A percentile compares a stretch with the other conserved stretches of the same genome.
Conservation (phyloP, 108 stramenopile species). For the Aurantiochytrium sp. region DNA sequence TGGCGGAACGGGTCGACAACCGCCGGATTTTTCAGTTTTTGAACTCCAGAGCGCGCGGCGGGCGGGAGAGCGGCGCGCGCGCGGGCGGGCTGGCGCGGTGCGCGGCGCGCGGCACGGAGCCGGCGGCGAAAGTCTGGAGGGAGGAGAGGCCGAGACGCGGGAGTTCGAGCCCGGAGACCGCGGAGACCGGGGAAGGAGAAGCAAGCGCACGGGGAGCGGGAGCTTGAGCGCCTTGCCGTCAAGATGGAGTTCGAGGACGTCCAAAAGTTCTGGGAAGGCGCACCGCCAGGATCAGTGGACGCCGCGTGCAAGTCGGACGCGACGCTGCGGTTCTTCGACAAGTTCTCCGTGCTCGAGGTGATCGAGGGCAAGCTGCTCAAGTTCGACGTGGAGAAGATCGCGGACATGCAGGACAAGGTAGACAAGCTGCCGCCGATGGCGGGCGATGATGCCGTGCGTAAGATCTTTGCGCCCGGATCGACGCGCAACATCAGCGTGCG, state of each 20-base stretch:
- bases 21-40: no score
- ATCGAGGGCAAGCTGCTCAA: slow-evolving; percentile 29
- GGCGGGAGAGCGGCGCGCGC: no score
- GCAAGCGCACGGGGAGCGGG: no score
- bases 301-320: not conserved
- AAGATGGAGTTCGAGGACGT: slow-evolving; percentile 21
- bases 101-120: no score
- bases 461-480: not conserved
- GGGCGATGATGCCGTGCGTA: not conserved
- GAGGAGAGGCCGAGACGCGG: no score
- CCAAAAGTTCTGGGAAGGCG: slow-evolving; percentile 10
- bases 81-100: no score
- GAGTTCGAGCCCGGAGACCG: no score
- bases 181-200: no score
- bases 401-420: not conserved
- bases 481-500: not conserved
- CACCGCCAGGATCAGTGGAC: not conserved
- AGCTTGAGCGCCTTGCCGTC: no score
- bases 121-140: no score
- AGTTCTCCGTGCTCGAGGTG: not conserved
- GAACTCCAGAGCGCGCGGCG: no score
- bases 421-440: not conserved
- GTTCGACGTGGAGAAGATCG: slow-evolving; percentile 11
- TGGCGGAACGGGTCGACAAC: no score
- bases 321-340: not conserved